Evolutionary conservation across 2,329 filamentous ascomycete genomes (phyloP), one percentile per base, ranked within the genome.

Genomic region (Hypoxylon sp.): DNA sequence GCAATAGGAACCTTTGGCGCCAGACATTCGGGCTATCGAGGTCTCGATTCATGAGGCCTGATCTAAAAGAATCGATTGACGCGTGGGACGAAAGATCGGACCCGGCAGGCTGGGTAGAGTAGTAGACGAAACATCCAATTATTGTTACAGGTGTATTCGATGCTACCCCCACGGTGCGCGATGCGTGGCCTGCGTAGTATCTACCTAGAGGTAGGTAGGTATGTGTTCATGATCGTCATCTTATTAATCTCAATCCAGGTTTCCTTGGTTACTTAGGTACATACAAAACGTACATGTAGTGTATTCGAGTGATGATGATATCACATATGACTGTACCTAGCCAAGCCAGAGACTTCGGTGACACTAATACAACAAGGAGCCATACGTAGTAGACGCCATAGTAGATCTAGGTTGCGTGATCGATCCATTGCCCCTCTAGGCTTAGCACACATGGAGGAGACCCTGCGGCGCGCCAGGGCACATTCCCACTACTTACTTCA

Each of bases 321-420:
- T 67, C 53, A 59, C 47, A 47, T 44, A 31, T 42, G 50, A 42
- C 31, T 53, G 51, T 53, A 31, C 29, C 29, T 31, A 31, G 29
- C 8, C n/a, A 19, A 13, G 53, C 22, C 37, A 44, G 17, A 46
- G 39, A 14, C 13, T 24, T 55, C 53, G 53, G 53, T 47, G 42
- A 48, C 42, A 48, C 44, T 35, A 50, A 47, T 31, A 35, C 33
- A 44, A 29, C 48, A 2, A 22, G 17, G 37, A 39, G 50, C 22
- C 11, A 31, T 33, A 5, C 17, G 22, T 42, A 17, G 35, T 47
- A 63, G 39, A 65, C 69, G 69, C 50, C 63, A 71, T 70, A 57
- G 37, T 6, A 59, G 55, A 65, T 55, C 13, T 13, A 44, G 44
- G 63, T 71, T 69, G 65, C 67, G 66, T 70, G 59, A 65, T 68